A percentile compares a stretch with the other conserved stretches of the same genome.
Evolutionary conservation across 1,139 yeast genomes (phyloP).

Genomic region (Meyerozyma athensensis): DNA sequence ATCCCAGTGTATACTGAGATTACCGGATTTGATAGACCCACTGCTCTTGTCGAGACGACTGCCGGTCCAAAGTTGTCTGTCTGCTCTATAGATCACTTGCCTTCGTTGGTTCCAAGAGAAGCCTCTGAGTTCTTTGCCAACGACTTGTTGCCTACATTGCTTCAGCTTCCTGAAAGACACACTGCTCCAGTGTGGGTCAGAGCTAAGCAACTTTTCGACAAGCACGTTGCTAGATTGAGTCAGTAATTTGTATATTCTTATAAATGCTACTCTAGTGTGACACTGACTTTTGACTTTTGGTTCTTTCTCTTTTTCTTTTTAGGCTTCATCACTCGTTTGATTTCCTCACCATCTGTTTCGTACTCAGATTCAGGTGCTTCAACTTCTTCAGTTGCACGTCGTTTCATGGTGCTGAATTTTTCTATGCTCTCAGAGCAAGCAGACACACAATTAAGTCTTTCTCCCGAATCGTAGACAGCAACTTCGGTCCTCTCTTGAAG

Average conservation of each 20-base stretch:
- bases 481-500: slow-evolving; percentile 47
- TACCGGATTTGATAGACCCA: slow-evolving; percentile 15
- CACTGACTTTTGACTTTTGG: slow-evolving; percentile 42
- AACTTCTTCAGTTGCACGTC: slow-evolving; percentile 40
- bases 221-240: slow-evolving; percentile 13
- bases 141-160: slow-evolving; percentile 16
- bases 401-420: slow-evolving; percentile 65
- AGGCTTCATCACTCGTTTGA: slow-evolving; percentile 41
- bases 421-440: slow-evolving; percentile 78
- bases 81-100: slow-evolving; percentile 17
- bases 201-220: slow-evolving; percentile 15
- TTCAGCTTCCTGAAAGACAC: slow-evolving; percentile 14
- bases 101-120: slow-evolving; percentile 17
- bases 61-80: slow-evolving; percentile 16
- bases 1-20: slow-evolving; percentile 17
- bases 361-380: slow-evolving; percentile 53
- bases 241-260: not conserved
- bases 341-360: slow-evolving; percentile 56
- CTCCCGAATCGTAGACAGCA: slow-evolving; percentile 91
- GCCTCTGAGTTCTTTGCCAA: slow-evolving; percentile 15
- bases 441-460: slow-evolving; percentile 81
- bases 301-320: slow-evolving; percentile 38
- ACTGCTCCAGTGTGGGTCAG: slow-evolving; percentile 16
- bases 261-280: slow-evolving; percentile 46
- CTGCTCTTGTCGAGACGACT: slow-evolving; percentile 14